Evolutionary conservation across 305 asterid genomes (phyloP), one percentile per base, ranked within the genome.

Genomic region (Striga hermonthica): DNA sequence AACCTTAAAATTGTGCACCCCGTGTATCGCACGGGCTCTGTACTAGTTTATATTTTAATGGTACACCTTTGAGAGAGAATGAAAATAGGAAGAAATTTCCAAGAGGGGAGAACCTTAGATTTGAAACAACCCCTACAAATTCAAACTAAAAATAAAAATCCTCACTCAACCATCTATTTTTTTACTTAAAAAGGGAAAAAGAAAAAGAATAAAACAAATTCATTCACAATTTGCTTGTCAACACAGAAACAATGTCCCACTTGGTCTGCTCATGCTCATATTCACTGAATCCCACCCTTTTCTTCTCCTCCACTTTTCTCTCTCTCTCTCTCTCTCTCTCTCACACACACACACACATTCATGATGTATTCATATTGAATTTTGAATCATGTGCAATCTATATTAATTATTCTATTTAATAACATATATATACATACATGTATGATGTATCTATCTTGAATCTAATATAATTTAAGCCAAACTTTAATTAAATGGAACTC

Each of bases 271-370:
- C 39, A 1, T 22, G 31, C 57, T 36, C 80, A 78, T n/a, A n/a
- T 86, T 81, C 95, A 86, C 83, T 82, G 91, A 86, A 86, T 81
- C 89, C 89, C 80, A 62, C 52, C 86, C 80, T 66, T 9, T 13
- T 9, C 38, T 48, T 28, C 9, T 11, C 43, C 69, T 57, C 56
- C 31, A 14, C 62, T 50, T 40, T 49, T 22, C 4, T 1, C 4
- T 3, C 63, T 40, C 54, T 4, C 62, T 1, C 4, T 3, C 63
- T 40, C 54, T 4, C 62, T 49, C 48, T 11, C 53, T 44, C 58
- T 31, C 63, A 35, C 70, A 6, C 62, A 4, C 67, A 7, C 56
- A 39, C 54, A 14, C 54, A n/a, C n/a, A n/a, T n/a, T n/a, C n/a
- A n/a, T n/a, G n/a, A 57, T 48, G 11, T 14, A 16, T 22, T 7